Conservation (phyloP, 2,329 filamentous ascomycete species). For the Neospermospora avenae region DNA sequence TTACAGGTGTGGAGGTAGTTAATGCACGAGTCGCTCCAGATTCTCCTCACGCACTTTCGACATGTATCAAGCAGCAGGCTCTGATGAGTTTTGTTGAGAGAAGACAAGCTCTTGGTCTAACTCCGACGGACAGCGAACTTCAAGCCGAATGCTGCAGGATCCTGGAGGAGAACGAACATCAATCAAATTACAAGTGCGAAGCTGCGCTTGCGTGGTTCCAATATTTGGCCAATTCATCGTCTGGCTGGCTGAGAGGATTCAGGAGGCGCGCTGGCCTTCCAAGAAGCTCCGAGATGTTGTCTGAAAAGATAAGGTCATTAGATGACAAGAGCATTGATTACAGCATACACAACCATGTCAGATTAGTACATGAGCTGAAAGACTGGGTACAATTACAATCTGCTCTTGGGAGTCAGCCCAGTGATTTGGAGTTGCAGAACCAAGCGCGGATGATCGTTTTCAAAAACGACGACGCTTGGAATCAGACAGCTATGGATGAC, state of each 20-base stretch:
- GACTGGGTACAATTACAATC: slow-evolving; percentile 49
- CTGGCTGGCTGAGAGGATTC: slow-evolving; percentile 55
- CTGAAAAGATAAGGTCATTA: slow-evolving; percentile 47
- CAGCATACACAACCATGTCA: slow-evolving; percentile 54
- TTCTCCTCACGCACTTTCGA: slow-evolving; percentile 15
- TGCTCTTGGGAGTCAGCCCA: slow-evolving; percentile 45
- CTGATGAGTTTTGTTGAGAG: slow-evolving; percentile 27
- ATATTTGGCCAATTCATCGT: slow-evolving; percentile 47
- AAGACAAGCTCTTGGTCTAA: slow-evolving; percentile 47
- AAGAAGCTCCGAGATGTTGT: slow-evolving; percentile 52
- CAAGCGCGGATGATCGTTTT: slow-evolving; percentile 61
- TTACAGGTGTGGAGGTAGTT: slow-evolving; percentile 16
- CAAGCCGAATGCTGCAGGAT: slow-evolving; percentile 58
- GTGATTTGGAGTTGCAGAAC: slow-evolving; percentile 52
- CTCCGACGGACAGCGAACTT: slow-evolving; percentile 56
- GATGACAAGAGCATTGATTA: slow-evolving; percentile 56
- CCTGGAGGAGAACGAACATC: slow-evolving; percentile 53
- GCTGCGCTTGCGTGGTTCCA: slow-evolving; percentile 51
- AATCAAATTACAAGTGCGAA: slow-evolving; percentile 27
- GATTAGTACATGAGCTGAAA: slow-evolving; percentile 52
- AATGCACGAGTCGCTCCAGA: slow-evolving; percentile 6
- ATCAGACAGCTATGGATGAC: slow-evolving; percentile 60
- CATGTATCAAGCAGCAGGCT: slow-evolving; percentile 26
- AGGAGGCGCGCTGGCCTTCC: slow-evolving; percentile 55
- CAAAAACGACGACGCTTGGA: slow-evolving; percentile 60